Evolutionary conservation across 805 yeast genomes (phyloP).

Genomic region (Candida anglica): DNA sequence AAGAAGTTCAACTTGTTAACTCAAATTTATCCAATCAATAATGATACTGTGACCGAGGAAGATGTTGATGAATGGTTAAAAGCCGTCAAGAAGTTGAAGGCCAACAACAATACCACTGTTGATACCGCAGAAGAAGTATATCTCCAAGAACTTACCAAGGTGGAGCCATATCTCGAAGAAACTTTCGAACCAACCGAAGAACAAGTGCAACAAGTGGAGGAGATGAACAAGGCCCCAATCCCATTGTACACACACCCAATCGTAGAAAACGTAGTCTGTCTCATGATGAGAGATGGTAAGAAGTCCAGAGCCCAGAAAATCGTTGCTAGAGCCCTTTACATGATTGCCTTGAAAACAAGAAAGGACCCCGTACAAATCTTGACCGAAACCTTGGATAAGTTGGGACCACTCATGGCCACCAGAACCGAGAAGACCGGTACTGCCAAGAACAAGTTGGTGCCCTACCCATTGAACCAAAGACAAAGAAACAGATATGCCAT

Average conservation of each 20-base stretch:
- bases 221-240: slow-evolving; percentile 46
- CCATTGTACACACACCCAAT: slow-evolving; percentile 68
- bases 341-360: slow-evolving; percentile 69
- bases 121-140: slow-evolving; percentile 32
- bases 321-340: slow-evolving; percentile 73
- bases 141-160: slow-evolving; percentile 33
- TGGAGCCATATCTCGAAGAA: slow-evolving; percentile 27
- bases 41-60: slow-evolving; percentile 31
- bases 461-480: slow-evolving; percentile 75
- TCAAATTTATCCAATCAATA: slow-evolving; percentile 35
- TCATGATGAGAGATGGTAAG: slow-evolving; percentile 90
- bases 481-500: slow-evolving; percentile 87
- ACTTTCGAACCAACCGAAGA: slow-evolving; percentile 57
- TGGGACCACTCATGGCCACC: slow-evolving; percentile 81
- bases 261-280: slow-evolving; percentile 71
- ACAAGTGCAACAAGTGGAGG: slow-evolving; percentile 57
- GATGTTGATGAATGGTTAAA: slow-evolving; percentile 46
- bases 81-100: slow-evolving; percentile 40
- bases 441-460: slow-evolving; percentile 78
- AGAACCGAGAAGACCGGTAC: slow-evolving; percentile 78
- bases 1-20: slow-evolving; percentile 21
- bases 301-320: slow-evolving; percentile 74
- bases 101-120: slow-evolving; percentile 23
- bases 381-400: slow-evolving; percentile 67
- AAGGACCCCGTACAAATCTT: slow-evolving; percentile 76